Evolutionary conservation across 2,329 filamentous ascomycete species (phyloP), one percentile per base, ranked within the genome.

Genomic region (Fusarium equiseti): DNA sequence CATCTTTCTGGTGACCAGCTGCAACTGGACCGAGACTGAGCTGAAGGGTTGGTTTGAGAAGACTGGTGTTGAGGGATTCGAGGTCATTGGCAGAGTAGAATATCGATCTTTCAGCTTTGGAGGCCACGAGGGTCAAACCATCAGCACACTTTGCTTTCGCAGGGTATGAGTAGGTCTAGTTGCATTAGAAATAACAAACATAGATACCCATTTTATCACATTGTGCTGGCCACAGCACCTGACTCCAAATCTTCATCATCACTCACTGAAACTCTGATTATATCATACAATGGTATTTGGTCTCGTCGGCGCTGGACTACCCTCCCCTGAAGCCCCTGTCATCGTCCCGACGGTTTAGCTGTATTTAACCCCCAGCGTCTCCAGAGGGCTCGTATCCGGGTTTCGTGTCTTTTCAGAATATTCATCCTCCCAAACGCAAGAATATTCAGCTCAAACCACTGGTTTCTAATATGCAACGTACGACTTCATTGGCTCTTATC

Each of bases 1-100:
- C 0, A 84, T 93, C 26, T 88, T 98, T 74, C 81, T 98, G 64
- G 89, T 99, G 57, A 98, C 96, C 58, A 98, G 94, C 80, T 99
- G 96, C 80, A 99, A 99, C 82, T 99, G 96, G 96, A 98, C 95
- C 2, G 94, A 96, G 83, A 88, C 90, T 43, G 96, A 99, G 83
- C 81, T 99, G 75, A 84, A 87, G 65, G 82, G 81, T 18, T 98
- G 95, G 94, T 96, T 98, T 78, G 89, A 87, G 53, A 72, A 62
- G 44, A 35, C 73, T 5, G 74, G 55, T n/a, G 40, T 26, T 6
- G 74, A 73, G 26, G 77, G 83, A 52, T 85, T 97, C 73, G 83
- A 84, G 66, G 88, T 90, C 60, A 90, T 88, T 57, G 90, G 88
- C 2, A 86, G 88, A 73, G 90, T 97, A 58, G 88, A 91, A 76